phyloP scores from a whole-genome alignment of 768 basidiomycete genomes.

The Rhodosporidiobolus odoratus region DNA sequence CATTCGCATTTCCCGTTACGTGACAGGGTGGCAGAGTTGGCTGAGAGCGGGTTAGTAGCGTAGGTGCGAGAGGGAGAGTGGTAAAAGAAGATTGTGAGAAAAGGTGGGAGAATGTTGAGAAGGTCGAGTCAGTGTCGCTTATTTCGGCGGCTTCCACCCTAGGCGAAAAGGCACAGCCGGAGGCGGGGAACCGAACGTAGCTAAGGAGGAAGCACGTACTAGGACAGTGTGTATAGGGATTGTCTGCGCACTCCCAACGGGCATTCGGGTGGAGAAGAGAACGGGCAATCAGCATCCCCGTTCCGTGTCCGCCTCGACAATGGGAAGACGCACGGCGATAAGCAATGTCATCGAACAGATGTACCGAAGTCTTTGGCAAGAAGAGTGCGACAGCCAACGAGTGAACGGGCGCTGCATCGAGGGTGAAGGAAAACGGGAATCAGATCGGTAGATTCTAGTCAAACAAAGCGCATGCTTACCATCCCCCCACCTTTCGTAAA shows the following conservation, averaged over 20 bases:
- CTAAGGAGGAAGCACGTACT: not conserved
- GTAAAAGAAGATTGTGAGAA: constrained; percentile 51
- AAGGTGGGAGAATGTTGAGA: not conserved
- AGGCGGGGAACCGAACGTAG: not conserved
- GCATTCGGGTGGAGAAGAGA: not conserved
- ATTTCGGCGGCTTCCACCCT: not conserved
- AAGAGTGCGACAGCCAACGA: constrained; percentile 86
- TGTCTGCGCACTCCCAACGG: not conserved
- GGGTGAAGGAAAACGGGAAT: too few relatives aligned
- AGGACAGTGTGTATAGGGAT: not conserved
- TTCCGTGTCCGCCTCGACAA: not conserved
- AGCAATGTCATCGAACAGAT: constrained; percentile 64
- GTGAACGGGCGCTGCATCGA: constrained; percentile 63
- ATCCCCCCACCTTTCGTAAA: constrained; percentile 76
- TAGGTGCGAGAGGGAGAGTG: not conserved
- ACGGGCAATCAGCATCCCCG: not conserved
- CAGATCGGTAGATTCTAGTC: too few relatives aligned
- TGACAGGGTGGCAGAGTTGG: not conserved
- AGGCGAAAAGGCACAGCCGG: not conserved
- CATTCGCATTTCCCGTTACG: constrained; percentile 34
- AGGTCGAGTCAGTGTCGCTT: not conserved
- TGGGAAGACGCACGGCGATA: constrained; percentile 2
- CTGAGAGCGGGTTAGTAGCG: not conserved
- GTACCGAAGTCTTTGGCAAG: constrained; percentile 77
- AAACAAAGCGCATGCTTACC: too few relatives aligned